Conservation (phyloP, 768 basidiomycete species). For the Leccinum broughii region DNA sequence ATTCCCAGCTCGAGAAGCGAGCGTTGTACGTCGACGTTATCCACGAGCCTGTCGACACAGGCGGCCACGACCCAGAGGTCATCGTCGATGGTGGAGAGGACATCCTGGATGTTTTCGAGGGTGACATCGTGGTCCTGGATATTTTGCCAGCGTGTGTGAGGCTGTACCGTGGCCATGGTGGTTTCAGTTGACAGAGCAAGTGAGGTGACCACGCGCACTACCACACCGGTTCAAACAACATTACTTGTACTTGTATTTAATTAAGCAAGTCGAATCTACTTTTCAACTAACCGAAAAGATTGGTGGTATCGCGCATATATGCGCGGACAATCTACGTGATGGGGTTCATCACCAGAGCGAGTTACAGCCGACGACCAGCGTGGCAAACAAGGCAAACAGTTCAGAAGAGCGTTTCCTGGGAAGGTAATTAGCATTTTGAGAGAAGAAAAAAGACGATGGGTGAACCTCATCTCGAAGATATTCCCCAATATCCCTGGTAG, state of each 20-base stretch:
- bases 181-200: neutral
- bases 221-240: neutral
- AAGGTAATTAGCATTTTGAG: slow-evolving; percentile 16
- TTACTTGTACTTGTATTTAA: slow-evolving; percentile 8
- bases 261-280: slow-evolving; percentile 28
- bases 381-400: neutral
- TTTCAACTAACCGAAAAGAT: slow-evolving; percentile 23
- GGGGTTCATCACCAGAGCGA: slow-evolving; percentile 21
- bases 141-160: slow-evolving; percentile 53
- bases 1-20: slow-evolving; percentile 65
- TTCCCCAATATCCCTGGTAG: slow-evolving; percentile 89
- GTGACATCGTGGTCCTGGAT: slow-evolving; percentile 62
- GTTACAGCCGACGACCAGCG: slow-evolving; percentile 9
- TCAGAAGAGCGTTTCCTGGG: slow-evolving; percentile 79
- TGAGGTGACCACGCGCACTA: neutral
- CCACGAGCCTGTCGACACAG: slow-evolving; percentile 64
- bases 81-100: slow-evolving; percentile 54
- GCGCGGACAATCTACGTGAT: slow-evolving; percentile 5
- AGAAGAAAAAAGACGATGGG: neutral
- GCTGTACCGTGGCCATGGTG: slow-evolving; percentile 40
- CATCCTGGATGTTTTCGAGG: slow-evolving; percentile 43
- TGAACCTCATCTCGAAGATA: slow-evolving; percentile 94
- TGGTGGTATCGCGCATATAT: slow-evolving; percentile 2
- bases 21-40: slow-evolving; percentile 54
- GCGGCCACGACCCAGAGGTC: slow-evolving; percentile 82